Percentiles rank a stretch among this genome's conserved stretches.
Conservation (phyloP, 208 protist genomes). For the Leishmania aethiopica region DNA sequence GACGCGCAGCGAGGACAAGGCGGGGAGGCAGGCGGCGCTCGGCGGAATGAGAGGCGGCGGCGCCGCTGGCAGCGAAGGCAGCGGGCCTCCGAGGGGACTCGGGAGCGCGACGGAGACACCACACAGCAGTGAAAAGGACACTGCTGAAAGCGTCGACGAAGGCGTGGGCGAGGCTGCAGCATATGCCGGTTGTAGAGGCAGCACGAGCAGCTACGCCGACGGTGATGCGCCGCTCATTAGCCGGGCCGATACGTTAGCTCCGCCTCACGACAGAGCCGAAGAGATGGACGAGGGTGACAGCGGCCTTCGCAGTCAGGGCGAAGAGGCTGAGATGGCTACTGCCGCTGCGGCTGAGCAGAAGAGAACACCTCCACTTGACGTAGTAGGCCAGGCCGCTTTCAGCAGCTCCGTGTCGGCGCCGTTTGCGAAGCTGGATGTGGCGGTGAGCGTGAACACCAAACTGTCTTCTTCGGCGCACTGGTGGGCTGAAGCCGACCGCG, state of each 20-base stretch:
- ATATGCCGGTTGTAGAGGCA: background rate
- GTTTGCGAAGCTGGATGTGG: background rate
- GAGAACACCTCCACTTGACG: background rate
- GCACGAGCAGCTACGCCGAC: background rate
- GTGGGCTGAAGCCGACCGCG: background rate
- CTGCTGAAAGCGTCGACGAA: background rate
- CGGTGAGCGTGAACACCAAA: background rate
- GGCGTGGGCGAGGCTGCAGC: background rate
- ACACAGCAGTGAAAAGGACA: conserved; percentile 1
- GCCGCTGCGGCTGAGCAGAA: background rate
- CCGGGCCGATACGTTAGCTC: background rate
- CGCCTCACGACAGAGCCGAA: background rate
- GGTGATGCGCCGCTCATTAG: background rate
- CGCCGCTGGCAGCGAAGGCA: background rate
- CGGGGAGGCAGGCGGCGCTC: background rate
- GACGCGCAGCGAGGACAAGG: background rate
- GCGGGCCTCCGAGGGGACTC: background rate
- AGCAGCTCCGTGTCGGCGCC: background rate
- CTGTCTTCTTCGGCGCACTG: background rate
- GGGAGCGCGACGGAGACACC: conserved; percentile 14
- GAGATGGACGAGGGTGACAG: background rate
- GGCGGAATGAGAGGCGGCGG: background rate
- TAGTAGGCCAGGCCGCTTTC: background rate
- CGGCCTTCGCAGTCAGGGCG: background rate
- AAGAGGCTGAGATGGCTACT: background rate